Conservation (phyloP, 352 stramenopile species). For the Halophytophthora batemanensis region DNA sequence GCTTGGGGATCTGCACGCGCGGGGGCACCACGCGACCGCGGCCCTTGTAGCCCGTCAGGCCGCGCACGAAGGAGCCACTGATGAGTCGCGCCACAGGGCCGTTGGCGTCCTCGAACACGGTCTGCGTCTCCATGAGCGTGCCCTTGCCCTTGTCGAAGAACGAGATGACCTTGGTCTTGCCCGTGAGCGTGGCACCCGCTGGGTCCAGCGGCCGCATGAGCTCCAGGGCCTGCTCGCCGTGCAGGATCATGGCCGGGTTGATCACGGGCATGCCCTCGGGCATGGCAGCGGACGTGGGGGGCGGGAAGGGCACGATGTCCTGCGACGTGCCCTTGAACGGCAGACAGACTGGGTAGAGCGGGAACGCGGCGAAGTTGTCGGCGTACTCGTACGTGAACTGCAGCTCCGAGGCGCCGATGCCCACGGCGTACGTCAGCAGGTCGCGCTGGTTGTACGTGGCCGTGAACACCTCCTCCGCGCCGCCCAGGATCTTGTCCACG, state of each 20-base stretch:
- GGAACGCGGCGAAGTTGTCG: slow-evolving; percentile 85
- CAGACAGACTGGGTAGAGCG: slow-evolving; percentile 85
- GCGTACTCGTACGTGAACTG: slow-evolving; percentile 90
- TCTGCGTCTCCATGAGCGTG: slow-evolving; percentile 84
- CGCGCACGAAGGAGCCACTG: slow-evolving; percentile 79
- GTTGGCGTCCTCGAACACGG: slow-evolving; percentile 65
- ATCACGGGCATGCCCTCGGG: slow-evolving; percentile 69
- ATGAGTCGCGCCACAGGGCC: slow-evolving; percentile 69
- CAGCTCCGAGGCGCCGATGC: slow-evolving; percentile 83
- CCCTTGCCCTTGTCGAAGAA: slow-evolving; percentile 84
- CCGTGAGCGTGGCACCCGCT: slow-evolving; percentile 45
- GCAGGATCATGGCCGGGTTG: slow-evolving; percentile 83
- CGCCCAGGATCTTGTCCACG: slow-evolving; percentile 63
- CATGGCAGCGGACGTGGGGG: slow-evolving; percentile 49
- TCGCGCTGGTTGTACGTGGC: slow-evolving; percentile 88
- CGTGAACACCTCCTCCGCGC: slow-evolving; percentile 41
- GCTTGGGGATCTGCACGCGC: slow-evolving; percentile 73
- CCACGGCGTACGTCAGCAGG: slow-evolving; percentile 85
- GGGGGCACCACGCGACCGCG: slow-evolving; percentile 59
- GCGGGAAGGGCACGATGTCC: slow-evolving; percentile 87
- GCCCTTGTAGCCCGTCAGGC: slow-evolving; percentile 72
- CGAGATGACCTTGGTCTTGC: slow-evolving; percentile 69
- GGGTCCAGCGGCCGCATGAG: slow-evolving; percentile 68
- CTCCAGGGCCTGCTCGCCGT: slow-evolving; percentile 85
- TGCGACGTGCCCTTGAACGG: slow-evolving; percentile 86